Conservation (phyloP, 2,329 filamentous ascomycete species). For the Xylaria sp. region DNA sequence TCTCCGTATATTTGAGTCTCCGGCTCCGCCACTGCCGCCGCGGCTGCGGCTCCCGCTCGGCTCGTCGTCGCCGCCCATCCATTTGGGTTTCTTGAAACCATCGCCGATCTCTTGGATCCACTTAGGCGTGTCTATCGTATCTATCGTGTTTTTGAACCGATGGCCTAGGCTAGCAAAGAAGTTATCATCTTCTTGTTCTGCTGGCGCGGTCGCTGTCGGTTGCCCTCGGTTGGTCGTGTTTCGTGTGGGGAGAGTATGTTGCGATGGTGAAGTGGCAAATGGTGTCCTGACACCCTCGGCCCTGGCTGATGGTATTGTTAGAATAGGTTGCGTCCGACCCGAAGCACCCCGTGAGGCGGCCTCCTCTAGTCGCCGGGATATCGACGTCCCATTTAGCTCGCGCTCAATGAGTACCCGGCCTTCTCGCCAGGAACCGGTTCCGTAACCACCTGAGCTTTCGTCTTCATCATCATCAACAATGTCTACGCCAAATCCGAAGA, state of each 20-base stretch:
- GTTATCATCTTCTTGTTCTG: conserved; percentile 74
- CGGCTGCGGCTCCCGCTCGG: conserved; percentile 42
- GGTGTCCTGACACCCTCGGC: conserved; percentile 49
- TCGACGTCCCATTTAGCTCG: conserved; percentile 72
- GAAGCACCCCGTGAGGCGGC: conserved; percentile 45
- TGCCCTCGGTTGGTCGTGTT: conserved; percentile 43
- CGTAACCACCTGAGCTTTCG: conserved; percentile 68
- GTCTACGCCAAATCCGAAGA: conserved; percentile 78
- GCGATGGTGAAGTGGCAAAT: conserved; percentile 50
- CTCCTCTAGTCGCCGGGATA: conserved; percentile 55
- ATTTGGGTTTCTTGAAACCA: conserved; percentile 76
- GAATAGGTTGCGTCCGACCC: conserved; percentile 51
- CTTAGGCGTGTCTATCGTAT: conserved; percentile 78
- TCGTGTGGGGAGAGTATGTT: conserved; percentile 38
- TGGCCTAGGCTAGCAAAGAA: conserved; percentile 86
- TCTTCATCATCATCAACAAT: conserved; percentile 78
- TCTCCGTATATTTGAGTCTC: conserved; percentile 55
- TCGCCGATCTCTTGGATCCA: conserved; percentile 78
- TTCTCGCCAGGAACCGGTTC: conserved; percentile 87
- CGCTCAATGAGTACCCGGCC: conserved; percentile 88
- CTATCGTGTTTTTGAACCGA: conserved; percentile 89
- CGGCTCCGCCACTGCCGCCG: conserved; percentile 33
- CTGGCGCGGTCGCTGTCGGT: conserved; percentile 50
- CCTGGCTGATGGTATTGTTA: conserved; percentile 53
- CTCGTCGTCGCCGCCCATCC: conserved; percentile 68